phyloP scores from a whole-genome alignment of 257 asterid genomes.

The Penstemon eatonii region DNA sequence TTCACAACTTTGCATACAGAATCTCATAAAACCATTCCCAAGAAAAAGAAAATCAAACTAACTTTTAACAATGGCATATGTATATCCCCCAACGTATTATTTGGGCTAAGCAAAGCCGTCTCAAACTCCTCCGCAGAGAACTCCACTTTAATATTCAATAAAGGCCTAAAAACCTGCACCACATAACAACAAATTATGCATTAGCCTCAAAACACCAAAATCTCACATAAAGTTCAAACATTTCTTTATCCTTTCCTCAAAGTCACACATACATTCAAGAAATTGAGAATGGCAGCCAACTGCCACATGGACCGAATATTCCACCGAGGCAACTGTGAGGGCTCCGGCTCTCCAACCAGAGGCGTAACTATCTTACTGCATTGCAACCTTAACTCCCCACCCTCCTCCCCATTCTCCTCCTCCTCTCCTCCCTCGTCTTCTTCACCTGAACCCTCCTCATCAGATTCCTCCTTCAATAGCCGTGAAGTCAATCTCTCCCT shows the following conservation, averaged over 20 bases:
- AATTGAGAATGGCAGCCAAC: constrained; percentile 89
- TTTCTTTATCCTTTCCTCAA: not conserved
- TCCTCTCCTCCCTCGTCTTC: constrained; percentile 39
- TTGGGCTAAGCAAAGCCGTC: constrained; percentile 85
- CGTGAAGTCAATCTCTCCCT: constrained; percentile 55
- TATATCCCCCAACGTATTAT: constrained; percentile 77
- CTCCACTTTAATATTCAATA: constrained; percentile 86
- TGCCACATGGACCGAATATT: constrained; percentile 92
- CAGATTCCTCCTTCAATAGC: constrained; percentile 65
- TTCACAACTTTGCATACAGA: constrained; percentile 16
- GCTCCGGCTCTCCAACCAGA: constrained; percentile 77
- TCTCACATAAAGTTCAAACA: constrained; percentile 26
- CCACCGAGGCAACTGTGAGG: constrained; percentile 88
- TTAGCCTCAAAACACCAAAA: constrained; percentile 30
- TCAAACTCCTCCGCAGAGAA: constrained; percentile 93
- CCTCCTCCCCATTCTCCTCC: constrained; percentile 47
- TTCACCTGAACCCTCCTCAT: constrained; percentile 32
- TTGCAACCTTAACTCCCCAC: constrained; percentile 46
- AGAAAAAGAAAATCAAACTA: constrained; percentile 19
- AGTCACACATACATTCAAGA: constrained; percentile 73
- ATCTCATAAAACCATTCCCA: constrained; percentile 12
- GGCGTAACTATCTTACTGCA: constrained; percentile 62
- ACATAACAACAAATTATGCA: constrained; percentile 31
- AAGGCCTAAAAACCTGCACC: constrained; percentile 81
- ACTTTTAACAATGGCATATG: constrained; percentile 93